Percentiles rank a stretch among this genome's conserved stretches.
phyloP scores from a whole-genome alignment of 2,329 filamentous ascomycete species.

The Fusarium continuum region DNA sequence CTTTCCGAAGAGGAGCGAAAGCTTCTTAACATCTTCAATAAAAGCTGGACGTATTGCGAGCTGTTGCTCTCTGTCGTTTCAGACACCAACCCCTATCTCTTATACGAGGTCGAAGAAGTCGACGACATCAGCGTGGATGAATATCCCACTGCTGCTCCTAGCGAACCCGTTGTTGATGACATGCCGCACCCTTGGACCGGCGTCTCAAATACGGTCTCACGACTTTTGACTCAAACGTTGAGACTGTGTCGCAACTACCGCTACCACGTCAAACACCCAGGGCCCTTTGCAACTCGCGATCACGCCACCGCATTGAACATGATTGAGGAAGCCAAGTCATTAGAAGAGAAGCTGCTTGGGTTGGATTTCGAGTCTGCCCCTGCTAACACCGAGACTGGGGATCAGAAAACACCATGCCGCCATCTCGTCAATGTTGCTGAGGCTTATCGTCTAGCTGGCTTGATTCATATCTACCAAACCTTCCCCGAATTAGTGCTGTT shows the following conservation, averaged over 20 bases:
- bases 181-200: slow-evolving; percentile 52
- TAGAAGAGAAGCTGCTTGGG: slow-evolving; percentile 48
- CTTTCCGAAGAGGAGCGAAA: slow-evolving; percentile 37
- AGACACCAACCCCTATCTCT: slow-evolving; percentile 42
- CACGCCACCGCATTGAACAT: slow-evolving; percentile 35
- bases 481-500: slow-evolving; percentile 48
- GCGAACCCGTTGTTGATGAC: slow-evolving; percentile 23
- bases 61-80: slow-evolving; percentile 52
- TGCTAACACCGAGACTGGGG: slow-evolving; percentile 41
- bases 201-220: slow-evolving; percentile 47
- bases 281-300: slow-evolving; percentile 21
- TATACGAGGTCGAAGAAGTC: slow-evolving; percentile 11
- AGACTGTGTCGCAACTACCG: slow-evolving; percentile 50
- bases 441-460: slow-evolving; percentile 49
- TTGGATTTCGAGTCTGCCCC: slow-evolving; percentile 40
- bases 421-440: slow-evolving; percentile 51
- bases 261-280: slow-evolving; percentile 34
- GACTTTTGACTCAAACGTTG: slow-evolving; percentile 49
- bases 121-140: slow-evolving; percentile 24
- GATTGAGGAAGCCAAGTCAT: slow-evolving; percentile 44
- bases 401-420: slow-evolving; percentile 38
- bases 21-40: slow-evolving; percentile 50
- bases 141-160: slow-evolving; percentile 22
- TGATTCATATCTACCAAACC: slow-evolving; percentile 53
- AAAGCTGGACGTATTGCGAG: slow-evolving; percentile 53